Percentiles rank a stretch among this genome's conserved stretches.
phyloP scores from a whole-genome alignment of 1,284 basidiomycete genomes.

The Naganishia liquefaciens region DNA sequence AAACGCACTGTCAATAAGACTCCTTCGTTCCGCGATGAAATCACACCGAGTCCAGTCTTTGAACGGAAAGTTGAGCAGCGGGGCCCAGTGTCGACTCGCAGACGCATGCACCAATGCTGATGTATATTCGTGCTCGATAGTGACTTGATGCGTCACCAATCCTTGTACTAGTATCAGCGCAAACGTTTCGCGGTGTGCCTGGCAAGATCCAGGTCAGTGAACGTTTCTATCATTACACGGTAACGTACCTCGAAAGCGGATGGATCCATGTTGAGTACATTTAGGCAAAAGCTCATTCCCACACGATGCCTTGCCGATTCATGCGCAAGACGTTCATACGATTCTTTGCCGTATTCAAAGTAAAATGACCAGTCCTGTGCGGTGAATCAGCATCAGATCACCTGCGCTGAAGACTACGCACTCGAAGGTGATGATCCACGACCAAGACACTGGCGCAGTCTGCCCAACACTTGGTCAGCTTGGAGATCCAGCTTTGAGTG shows the following conservation, averaged over 20 bases:
- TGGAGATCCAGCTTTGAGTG: conserved; percentile 52
- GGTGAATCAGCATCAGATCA: not conserved
- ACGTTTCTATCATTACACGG: not conserved
- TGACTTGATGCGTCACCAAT: conserved; percentile 59
- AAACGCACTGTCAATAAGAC: conserved; percentile 7
- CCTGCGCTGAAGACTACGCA: conserved; percentile 42
- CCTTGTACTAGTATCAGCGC: conserved; percentile 63
- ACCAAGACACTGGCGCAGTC: conserved; percentile 67
- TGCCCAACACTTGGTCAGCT: conserved; percentile 75
- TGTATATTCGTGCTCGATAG: conserved; percentile 65
- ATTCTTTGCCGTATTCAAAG: conserved; percentile 62
- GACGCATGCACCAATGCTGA: conserved; percentile 49
- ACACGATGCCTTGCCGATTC: conserved; percentile 62
- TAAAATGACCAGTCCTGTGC: conserved; percentile 67
- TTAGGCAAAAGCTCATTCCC: conserved; percentile 68
- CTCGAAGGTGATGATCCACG: conserved; percentile 63
- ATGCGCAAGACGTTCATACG: conserved; percentile 65
- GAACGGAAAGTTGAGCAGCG: conserved; percentile 5
- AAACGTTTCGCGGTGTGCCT: conserved; percentile 62
- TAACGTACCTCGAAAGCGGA: conserved; percentile 62
- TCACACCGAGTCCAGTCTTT: not conserved
- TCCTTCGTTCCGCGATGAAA: conserved; percentile 10
- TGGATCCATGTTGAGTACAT: conserved; percentile 66
- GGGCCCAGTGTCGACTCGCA: conserved; percentile 38
- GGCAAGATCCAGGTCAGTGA: not conserved